Evolutionary conservation across 1,284 basidiomycete species (phyloP).

Genomic region (Papiliotrema nemorosa): DNA sequence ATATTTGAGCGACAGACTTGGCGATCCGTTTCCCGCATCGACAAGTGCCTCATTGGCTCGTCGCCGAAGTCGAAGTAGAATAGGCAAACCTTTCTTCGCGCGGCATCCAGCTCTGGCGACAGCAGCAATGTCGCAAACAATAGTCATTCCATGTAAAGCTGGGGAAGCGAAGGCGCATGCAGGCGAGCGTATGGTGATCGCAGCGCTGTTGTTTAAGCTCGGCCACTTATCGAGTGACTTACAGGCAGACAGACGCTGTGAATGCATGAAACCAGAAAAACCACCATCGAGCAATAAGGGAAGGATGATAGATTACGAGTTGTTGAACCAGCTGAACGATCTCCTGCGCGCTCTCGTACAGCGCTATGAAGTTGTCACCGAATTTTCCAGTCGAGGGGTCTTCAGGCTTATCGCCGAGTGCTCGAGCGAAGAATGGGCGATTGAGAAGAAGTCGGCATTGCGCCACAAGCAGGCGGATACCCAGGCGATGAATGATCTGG

Average conservation of each 20-base stretch:
- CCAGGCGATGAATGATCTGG: constrained; percentile 43
- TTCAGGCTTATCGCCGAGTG: constrained; percentile 35
- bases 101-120: constrained; percentile 42
- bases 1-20: background rate
- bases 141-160: constrained; percentile 38
- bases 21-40: background rate
- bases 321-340: constrained; percentile 46
- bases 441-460: constrained; percentile 45
- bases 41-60: constrained; percentile 34
- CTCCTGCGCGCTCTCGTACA: constrained; percentile 45
- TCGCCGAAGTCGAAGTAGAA: constrained; percentile 37
- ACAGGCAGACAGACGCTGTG: constrained; percentile 45
- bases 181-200: constrained; percentile 45
- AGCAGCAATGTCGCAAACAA: constrained; percentile 43
- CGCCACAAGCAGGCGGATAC: constrained; percentile 42
- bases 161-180: constrained; percentile 44
- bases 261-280: constrained; percentile 50
- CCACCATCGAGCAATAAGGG: constrained; percentile 42
- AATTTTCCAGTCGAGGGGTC: constrained; percentile 35
- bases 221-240: constrained; percentile 10
- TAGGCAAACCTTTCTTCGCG: constrained; percentile 43
- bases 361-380: constrained; percentile 36
- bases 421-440: constrained; percentile 40
- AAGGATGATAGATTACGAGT: constrained; percentile 46
- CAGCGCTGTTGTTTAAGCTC: constrained; percentile 22